phyloP scores from a whole-genome alignment of 2,329 filamentous ascomycete genomes.

The Thielaviopsis cerberus region DNA sequence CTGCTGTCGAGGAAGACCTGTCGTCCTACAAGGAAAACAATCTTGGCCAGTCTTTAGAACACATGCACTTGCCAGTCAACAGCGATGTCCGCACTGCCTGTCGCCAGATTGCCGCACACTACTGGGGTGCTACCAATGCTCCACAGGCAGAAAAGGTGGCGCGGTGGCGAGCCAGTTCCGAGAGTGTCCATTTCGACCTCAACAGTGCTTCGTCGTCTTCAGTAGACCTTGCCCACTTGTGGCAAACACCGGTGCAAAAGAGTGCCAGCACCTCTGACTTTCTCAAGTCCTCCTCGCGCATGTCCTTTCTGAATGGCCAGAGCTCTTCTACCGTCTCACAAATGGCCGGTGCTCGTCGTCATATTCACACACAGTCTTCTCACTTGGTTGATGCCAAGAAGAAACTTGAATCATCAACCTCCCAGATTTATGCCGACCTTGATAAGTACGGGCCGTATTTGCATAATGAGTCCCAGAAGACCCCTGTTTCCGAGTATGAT shows the following conservation, averaged over 20 bases:
- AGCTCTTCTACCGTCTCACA: neutral
- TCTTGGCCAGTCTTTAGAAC: constrained; percentile 5
- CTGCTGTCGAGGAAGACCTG: neutral
- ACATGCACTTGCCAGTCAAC: constrained; percentile 11
- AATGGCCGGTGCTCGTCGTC: constrained; percentile 6
- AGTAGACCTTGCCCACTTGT: constrained; percentile 7
- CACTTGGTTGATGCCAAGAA: constrained; percentile 3
- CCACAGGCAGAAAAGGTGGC: constrained; percentile 10
- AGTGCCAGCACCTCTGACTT: constrained; percentile 9
- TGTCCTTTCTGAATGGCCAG: constrained; percentile 8
- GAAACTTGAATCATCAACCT: neutral
- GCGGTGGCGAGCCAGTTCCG: constrained; percentile 10
- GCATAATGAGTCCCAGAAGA: constrained; percentile 9
- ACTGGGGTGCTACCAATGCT: constrained; percentile 10
- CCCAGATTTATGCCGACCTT: constrained; percentile 7
- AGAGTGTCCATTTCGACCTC: constrained; percentile 10
- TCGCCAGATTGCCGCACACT: constrained; percentile 11
- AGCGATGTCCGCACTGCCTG: constrained; percentile 8
- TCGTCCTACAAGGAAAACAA: constrained; percentile 1
- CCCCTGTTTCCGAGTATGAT: constrained; percentile 15
- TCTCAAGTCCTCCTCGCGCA: constrained; percentile 5
- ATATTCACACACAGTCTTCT: constrained; percentile 1
- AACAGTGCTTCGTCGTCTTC: constrained; percentile 2
- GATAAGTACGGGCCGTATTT: constrained; percentile 17
- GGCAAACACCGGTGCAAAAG: constrained; percentile 9